Evolutionary conservation across 129 eudicot species (phyloP).

Genomic region (Escallonia rubra): DNA sequence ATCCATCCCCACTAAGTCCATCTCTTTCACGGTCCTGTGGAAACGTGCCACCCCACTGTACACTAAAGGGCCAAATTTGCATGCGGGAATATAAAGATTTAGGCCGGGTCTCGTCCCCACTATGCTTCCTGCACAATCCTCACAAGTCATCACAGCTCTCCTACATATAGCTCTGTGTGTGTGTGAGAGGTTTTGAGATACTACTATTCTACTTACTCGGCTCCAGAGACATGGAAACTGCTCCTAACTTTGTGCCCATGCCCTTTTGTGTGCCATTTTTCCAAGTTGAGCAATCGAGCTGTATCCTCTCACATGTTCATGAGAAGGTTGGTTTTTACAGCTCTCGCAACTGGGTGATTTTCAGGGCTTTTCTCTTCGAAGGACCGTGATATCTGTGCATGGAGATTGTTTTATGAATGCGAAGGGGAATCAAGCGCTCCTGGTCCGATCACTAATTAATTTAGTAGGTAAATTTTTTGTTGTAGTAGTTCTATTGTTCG

Average conservation of each 20-base stretch:
- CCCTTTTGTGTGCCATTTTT: background rate
- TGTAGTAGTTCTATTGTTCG: too few species aligned
- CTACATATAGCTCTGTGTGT: background rate
- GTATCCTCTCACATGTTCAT: background rate
- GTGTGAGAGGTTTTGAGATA: background rate
- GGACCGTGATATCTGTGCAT: background rate
- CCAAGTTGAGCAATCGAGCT: background rate
- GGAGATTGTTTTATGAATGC: background rate
- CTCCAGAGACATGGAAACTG: background rate
- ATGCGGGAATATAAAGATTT: conserved; percentile 9
- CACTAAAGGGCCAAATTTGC: conserved; percentile 1
- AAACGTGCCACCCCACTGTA: conserved; percentile 3
- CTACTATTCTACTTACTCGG: background rate
- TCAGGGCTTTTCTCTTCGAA: background rate
- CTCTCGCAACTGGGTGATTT: background rate
- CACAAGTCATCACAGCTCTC: background rate
- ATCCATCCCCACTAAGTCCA: background rate
- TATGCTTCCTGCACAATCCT: background rate
- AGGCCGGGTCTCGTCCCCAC: background rate
- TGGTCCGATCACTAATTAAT: conserved; percentile 1
- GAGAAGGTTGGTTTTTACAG: background rate
- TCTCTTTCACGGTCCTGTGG: conserved; percentile 2
- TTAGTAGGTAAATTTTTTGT: background rate
- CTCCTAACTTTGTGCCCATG: background rate
- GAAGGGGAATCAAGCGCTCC: conserved; percentile 9